Evolutionary conservation across 2,329 filamentous ascomycete genomes (phyloP).

Genomic region (Aspergillus sp.): DNA sequence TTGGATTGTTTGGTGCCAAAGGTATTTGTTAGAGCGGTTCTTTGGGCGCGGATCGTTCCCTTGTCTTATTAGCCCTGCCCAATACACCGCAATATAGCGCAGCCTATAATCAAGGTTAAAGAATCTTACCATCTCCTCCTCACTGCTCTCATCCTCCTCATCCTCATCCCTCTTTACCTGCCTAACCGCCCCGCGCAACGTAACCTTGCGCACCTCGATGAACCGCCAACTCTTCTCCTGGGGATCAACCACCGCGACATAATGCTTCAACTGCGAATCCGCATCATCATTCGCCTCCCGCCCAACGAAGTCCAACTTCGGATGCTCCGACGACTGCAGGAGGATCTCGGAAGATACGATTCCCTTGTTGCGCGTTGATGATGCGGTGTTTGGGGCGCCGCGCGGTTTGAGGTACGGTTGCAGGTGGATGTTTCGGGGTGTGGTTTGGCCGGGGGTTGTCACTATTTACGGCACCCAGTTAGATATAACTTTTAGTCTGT

Average conservation of each 20-base stretch:
- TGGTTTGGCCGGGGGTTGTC: conserved; percentile 27
- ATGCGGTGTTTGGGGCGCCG: conserved; percentile 22
- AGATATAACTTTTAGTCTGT: no score
- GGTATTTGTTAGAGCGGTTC: conserved; percentile 39
- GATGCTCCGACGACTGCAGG: conserved; percentile 53
- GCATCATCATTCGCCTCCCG: conserved; percentile 42
- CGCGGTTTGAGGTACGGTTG: conserved; percentile 45
- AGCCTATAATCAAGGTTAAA: neutral
- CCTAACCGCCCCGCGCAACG: conserved; percentile 43
- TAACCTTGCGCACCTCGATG: conserved; percentile 47
- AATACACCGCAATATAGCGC: neutral
- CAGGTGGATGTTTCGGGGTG: conserved; percentile 22
- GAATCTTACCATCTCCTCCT: conserved; percentile 21
- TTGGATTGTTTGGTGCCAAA: conserved; percentile 45
- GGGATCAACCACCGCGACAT: conserved; percentile 53
- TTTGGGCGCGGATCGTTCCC: conserved; percentile 32
- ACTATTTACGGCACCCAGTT: conserved; percentile 11
- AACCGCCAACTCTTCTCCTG: conserved; percentile 46
- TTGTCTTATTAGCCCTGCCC: conserved; percentile 7
- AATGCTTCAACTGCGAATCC: conserved; percentile 50
- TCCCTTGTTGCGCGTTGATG: conserved; percentile 26
- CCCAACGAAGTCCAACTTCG: conserved; percentile 53
- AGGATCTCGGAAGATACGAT: conserved; percentile 44
- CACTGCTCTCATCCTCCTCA: conserved; percentile 21
- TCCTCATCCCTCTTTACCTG: conserved; percentile 19